Conservation (phyloP, 1,284 basidiomycete species). For the Ustilago nuda region DNA sequence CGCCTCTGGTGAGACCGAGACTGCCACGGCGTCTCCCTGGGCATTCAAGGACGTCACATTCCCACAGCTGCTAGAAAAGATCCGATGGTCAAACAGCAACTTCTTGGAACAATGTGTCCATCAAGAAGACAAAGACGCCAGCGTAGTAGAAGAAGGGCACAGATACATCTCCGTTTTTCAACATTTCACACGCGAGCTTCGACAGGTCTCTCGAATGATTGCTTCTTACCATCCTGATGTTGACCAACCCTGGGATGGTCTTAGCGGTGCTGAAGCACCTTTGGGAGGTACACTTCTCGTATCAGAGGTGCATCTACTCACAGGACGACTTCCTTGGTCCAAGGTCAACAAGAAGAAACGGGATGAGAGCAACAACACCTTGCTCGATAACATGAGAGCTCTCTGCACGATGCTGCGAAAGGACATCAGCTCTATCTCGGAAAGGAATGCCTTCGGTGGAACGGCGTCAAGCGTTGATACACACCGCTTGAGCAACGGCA, state of each 20-base stretch:
- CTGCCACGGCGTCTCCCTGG: conserved; percentile 5
- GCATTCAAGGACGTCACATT: conserved; percentile 30
- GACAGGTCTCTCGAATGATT: conserved; percentile 15
- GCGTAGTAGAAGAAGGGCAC: conserved; percentile 15
- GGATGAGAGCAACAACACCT: conserved; percentile 17
- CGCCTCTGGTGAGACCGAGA: not conserved
- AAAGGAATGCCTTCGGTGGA: conserved; percentile 14
- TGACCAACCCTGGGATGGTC: conserved; percentile 3
- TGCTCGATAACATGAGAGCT: conserved; percentile 26
- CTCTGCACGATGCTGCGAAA: conserved; percentile 23
- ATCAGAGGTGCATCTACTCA: conserved; percentile 34
- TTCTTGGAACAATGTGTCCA: not conserved
- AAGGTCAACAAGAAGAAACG: conserved; percentile 17
- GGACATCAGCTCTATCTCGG: conserved; percentile 19
- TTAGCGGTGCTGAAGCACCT: not conserved
- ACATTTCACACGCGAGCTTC: conserved; percentile 14
- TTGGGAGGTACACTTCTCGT: conserved; percentile 14
- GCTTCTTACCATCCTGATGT: conserved; percentile 26
- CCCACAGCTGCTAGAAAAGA: conserved; percentile 19
- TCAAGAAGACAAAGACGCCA: not conserved
- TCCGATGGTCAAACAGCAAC: conserved; percentile 3
- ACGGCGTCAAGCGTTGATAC: not conserved
- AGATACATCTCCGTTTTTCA: conserved; percentile 23
- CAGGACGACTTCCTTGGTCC: conserved; percentile 39
- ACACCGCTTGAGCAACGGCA: not conserved